A percentile compares a stretch with the other conserved stretches of the same genome.
These are phyloP conservation scores for Malassezia furfur DNA, from an alignment of 1,284 basidiomycete genomes.

Conservation along the genomic window DNA sequence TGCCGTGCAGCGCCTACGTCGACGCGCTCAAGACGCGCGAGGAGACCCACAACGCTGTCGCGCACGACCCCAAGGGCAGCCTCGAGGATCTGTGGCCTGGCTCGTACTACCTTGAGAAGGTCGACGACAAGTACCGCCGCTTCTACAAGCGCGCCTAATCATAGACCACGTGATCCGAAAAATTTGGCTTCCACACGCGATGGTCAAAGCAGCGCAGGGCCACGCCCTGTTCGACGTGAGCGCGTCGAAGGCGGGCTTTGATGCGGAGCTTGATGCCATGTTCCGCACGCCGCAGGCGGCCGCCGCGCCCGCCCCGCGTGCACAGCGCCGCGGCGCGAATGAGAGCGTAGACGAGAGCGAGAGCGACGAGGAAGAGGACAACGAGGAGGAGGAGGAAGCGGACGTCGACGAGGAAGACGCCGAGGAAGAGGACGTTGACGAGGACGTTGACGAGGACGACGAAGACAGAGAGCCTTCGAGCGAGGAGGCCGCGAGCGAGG, in stretches of 20 bases:
- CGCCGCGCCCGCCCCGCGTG: not conserved
- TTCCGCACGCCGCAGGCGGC: conserved; percentile 21
- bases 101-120: conserved; percentile 81
- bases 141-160: conserved; percentile 57
- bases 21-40: conserved; percentile 62
- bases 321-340: not conserved
- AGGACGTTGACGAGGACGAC: not conserved
- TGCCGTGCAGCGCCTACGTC: conserved; percentile 76
- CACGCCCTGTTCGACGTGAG: not conserved
- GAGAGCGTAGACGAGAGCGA: not conserved
- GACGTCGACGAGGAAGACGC: not conserved
- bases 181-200: not conserved
- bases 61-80: conserved; percentile 75
- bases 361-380: not conserved
- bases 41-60: conserved; percentile 85
- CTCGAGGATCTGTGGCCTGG: conserved; percentile 89
- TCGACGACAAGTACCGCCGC: conserved; percentile 85
- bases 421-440: not conserved
- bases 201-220: conserved; percentile 1
- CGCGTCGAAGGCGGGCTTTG: conserved; percentile 19
- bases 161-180: conserved; percentile 4
- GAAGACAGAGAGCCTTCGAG: not conserved
- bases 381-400: not conserved
- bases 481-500: not conserved
- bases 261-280: conserved; percentile 39